These are phyloP conservation scores for Alternaria ventricosa DNA, from an alignment of 2,329 filamentous ascomycete genomes.

Conservation along the genomic window DNA sequence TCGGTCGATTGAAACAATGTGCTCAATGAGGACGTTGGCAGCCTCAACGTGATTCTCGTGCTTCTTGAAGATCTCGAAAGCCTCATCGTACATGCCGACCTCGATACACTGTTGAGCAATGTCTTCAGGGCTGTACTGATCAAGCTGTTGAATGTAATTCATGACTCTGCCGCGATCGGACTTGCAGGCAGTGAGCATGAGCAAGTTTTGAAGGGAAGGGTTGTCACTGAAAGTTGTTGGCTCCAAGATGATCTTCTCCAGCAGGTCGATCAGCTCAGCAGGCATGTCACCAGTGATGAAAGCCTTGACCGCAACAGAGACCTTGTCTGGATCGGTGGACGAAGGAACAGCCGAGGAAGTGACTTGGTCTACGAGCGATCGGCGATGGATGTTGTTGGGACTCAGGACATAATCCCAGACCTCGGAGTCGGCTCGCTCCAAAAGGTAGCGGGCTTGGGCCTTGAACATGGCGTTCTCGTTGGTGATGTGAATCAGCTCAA, in stretches of 20 bases:
- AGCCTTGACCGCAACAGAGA: slow-evolving; percentile 90
- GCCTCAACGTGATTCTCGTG: slow-evolving; percentile 86
- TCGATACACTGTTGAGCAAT: slow-evolving; percentile 93
- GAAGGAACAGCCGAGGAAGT: slow-evolving; percentile 87
- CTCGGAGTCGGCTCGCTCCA: slow-evolving; percentile 87
- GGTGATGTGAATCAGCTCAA: slow-evolving; percentile 96
- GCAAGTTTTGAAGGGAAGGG: slow-evolving; percentile 90
- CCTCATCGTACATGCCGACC: slow-evolving; percentile 93
- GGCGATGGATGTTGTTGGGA: slow-evolving; percentile 92
- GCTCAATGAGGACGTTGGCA: slow-evolving; percentile 89
- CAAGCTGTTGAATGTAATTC: slow-evolving; percentile 92
- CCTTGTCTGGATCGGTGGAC: slow-evolving; percentile 89
- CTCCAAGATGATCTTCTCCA: slow-evolving; percentile 99
- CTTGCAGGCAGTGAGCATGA: slow-evolving; percentile 96
- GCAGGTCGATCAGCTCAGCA: slow-evolving; percentile 90
- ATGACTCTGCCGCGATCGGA: slow-evolving; percentile 94
- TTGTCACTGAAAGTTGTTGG: slow-evolving; percentile 99
- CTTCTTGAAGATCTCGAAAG: slow-evolving; percentile 99
- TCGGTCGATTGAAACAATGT: slow-evolving; percentile 97
- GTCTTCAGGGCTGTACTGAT: slow-evolving; percentile 88
- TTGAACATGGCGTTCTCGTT: slow-evolving; percentile 99
- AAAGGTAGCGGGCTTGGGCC: slow-evolving; percentile 91
- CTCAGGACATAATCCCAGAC: slow-evolving; percentile 95
- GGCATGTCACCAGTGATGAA: slow-evolving; percentile 92
- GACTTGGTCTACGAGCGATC: slow-evolving; percentile 94